phyloP scores from a whole-genome alignment of 257 asterid genomes.

The Solanum clarkiae region DNA sequence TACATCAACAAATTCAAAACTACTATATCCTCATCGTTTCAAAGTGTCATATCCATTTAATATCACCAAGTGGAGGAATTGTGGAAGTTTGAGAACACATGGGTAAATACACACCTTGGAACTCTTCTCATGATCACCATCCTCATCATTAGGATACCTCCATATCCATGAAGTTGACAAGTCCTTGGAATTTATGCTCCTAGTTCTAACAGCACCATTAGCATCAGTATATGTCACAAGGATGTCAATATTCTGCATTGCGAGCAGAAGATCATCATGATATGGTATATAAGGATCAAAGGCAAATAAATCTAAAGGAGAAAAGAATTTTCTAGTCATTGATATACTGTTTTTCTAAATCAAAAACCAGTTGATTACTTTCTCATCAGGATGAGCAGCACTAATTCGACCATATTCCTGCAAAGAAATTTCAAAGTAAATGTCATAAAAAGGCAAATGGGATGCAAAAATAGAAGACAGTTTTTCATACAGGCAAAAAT shows the following conservation, averaged over 20 bases:
- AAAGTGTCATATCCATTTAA: background rate
- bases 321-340: background rate
- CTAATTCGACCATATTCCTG: conserved; percentile 46
- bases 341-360: conserved; percentile 4
- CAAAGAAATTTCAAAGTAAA: conserved; percentile 14
- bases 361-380: conserved; percentile 34
- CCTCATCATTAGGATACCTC: conserved; percentile 50
- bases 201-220: conserved; percentile 60
- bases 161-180: conserved; percentile 89
- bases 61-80: conserved; percentile 3
- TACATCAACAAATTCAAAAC: background rate
- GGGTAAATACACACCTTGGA: conserved; percentile 19
- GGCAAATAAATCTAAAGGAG: background rate
- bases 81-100: background rate
- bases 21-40: background rate
- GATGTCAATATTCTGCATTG: conserved; percentile 76
- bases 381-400: conserved; percentile 32
- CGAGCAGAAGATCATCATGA: background rate
- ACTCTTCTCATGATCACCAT: conserved; percentile 24
- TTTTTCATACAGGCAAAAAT: background rate
- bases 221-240: conserved; percentile 67
- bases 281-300: background rate
- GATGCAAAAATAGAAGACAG: background rate
- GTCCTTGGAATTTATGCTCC: conserved; percentile 54
- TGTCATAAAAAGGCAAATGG: conserved; percentile 2